Conservation (phyloP, 768 basidiomycete genomes). For the Hygrophorus russula region DNA sequence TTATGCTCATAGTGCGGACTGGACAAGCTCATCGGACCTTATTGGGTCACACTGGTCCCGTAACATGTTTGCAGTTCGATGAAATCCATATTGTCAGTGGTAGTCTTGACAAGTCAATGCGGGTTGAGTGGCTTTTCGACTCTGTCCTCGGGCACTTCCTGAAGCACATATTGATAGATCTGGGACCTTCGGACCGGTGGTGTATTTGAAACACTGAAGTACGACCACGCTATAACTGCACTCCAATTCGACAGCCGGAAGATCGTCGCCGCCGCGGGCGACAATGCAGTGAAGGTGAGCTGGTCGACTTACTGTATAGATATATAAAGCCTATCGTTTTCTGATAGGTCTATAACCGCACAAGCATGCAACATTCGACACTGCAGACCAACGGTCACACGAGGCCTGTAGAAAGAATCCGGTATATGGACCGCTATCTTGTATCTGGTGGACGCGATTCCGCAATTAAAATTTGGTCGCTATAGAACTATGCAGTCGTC, state of each 20-base stretch:
- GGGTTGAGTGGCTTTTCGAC: conserved; percentile 37
- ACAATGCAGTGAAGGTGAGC: conserved; percentile 82
- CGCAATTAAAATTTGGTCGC: conserved; percentile 84
- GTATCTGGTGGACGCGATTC: conserved; percentile 85
- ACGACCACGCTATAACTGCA: conserved; percentile 82
- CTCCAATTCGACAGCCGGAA: conserved; percentile 94
- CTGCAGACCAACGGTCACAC: conserved; percentile 89
- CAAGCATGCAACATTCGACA: conserved; percentile 78
- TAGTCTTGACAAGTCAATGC: conserved; percentile 84
- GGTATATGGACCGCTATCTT: conserved; percentile 95
- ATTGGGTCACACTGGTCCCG: conserved; percentile 84
- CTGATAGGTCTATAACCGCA: conserved; percentile 84
- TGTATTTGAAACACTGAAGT: conserved; percentile 80
- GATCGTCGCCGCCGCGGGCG: conserved; percentile 84
- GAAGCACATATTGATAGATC: conserved; percentile 38
- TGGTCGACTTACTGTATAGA: conserved; percentile 2
- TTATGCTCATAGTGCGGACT: conserved; percentile 69
- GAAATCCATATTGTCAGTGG: conserved; percentile 90
- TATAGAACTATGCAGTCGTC: conserved; percentile 31
- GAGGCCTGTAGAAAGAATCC: conserved; percentile 73
- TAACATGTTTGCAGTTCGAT: conserved; percentile 94
- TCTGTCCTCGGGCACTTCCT: background rate
- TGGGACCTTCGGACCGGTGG: conserved; percentile 94
- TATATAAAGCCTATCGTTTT: background rate
- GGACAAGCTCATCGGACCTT: conserved; percentile 93